Evolutionary conservation across 2,329 filamentous ascomycete species (phyloP), one percentile per base, ranked within the genome.

Genomic region (Epichloe brachyelytri): DNA sequence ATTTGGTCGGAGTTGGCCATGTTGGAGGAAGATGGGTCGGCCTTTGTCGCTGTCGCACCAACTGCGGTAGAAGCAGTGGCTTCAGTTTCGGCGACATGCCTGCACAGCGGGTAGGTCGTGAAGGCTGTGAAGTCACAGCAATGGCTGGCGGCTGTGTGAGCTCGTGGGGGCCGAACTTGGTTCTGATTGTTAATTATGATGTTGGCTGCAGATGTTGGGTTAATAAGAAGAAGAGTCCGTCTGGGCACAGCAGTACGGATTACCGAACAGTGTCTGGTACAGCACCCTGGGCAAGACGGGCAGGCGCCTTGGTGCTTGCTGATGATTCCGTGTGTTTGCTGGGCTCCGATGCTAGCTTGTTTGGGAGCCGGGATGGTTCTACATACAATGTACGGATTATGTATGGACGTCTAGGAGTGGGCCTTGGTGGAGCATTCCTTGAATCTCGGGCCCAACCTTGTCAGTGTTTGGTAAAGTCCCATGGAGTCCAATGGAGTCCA

Each of bases 1-100:
- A 58, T 58, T 22, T 65, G 63, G 36, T 64, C 63, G 54, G 60
- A 58, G 49, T 54, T 61, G 8, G 61, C 65, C 58, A 66, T 65
- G 63, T 60, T 57, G 41, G 65, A 62, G 54, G 56, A 55, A 15
- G 30, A 57, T 38, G 45, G 49, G 43, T 19, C 61, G 54, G 7
- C 40, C 26, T 30, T 38, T 45, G 46, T 44, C 51, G 51, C 38
- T 48, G 48, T 45, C 45, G 48, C 4, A 51, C 43, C 52, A 49
- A 30, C 52, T 51, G 52, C 37, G 52, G 52, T 6, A 53, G 30
- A 34, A 51, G 49, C 30, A 53, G 49, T 40, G 52, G 52, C 38
- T 53, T 53, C n/a, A 53, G 49, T 49, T 30, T 45, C 20, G 45
- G 49, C 41, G 49, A 48, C 52, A 53, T 51, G 45, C 40, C 49